Evolutionary conservation across 257 asterid species (phyloP), one percentile per base, ranked within the genome.

Genomic region (Mentha longifolia): DNA sequence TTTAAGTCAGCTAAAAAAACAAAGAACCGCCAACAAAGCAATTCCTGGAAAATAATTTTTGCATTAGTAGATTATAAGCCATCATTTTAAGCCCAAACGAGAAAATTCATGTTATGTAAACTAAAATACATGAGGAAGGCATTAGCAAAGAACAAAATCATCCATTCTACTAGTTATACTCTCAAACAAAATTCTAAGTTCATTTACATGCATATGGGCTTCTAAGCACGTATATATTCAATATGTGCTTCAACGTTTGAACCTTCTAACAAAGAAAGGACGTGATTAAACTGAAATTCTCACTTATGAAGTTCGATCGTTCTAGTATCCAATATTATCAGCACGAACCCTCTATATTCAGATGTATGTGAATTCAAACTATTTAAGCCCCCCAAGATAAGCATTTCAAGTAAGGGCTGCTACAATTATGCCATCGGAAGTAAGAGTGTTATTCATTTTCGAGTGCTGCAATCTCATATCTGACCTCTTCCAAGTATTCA

Each of bases 401-500:
- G 56, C 22, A 65, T 74, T 59, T 17, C 31, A 19, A 30, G 6
- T 8, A 7, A 61, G 20, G 13, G 54, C 33, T 9, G 6, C 45
- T 47, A 0, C 25, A 8, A 8, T 16, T 52, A 28, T n/a, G 7
- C 28, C 20, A 45, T 1, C 8, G 39, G n/a, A 41, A 25, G 76
- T n/a, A n/a, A 16, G 63, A 47, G 37, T 25, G 68, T 82, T 81
- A 83, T 70, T 84, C 85, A 4, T 78, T 75, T 76, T 87, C 97
- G 71, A 85, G 89, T 5, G 90, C 90, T 33, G 83, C 97, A 77
- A 94, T 94, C 84, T 94, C 99, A 52, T 94, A 94, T 87, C 95
- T 86, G 77, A 91, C 85, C 86, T 91, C 99, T 81, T 94, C 98
- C 80, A 94, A 74, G 91, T 81, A 77, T 43, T 94, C 98, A 28